Conservation (phyloP, 805 yeast genomes). For the Isabelozyma pseudorhagii region DNA sequence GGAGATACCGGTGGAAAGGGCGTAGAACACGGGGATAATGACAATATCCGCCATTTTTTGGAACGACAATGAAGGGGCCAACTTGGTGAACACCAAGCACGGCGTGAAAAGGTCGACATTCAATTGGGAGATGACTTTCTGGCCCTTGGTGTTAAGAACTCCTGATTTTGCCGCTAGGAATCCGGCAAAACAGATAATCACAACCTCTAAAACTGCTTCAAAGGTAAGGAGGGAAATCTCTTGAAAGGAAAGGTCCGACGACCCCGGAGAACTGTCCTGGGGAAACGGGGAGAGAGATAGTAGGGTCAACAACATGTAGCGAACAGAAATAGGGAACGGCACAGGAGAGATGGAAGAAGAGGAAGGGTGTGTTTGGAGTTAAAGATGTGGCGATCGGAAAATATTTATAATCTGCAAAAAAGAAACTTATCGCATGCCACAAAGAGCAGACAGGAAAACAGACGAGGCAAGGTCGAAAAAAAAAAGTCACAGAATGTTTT, state of each 20-base stretch:
- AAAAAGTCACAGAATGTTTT: no score
- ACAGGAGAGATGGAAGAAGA: background rate
- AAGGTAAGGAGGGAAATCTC: slow-evolving; percentile 68
- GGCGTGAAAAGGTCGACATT: slow-evolving; percentile 95
- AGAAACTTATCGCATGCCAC: background rate
- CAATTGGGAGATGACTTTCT: slow-evolving; percentile 68
- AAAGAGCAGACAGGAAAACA: background rate
- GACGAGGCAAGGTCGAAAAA: no score
- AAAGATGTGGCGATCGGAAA: background rate
- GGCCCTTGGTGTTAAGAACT: slow-evolving; percentile 66
- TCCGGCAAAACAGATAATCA: slow-evolving; percentile 81
- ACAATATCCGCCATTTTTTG: slow-evolving; percentile 76
- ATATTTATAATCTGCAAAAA: background rate
- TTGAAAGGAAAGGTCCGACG: slow-evolving; percentile 28
- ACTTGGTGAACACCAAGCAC: slow-evolving; percentile 84
- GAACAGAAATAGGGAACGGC: background rate
- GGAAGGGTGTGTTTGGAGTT: background rate
- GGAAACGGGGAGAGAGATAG: background rate
- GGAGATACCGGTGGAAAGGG: slow-evolving; percentile 78
- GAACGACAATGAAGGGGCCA: slow-evolving; percentile 63
- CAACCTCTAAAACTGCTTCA: slow-evolving; percentile 89
- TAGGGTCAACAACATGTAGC: background rate
- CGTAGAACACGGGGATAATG: slow-evolving; percentile 80
- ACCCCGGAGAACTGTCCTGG: background rate
- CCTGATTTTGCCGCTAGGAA: slow-evolving; percentile 78